These are phyloP conservation scores for Coemansia erecta DNA, from an alignment of 192 early-diverging fungal genomes.

Conservation along the genomic window DNA sequence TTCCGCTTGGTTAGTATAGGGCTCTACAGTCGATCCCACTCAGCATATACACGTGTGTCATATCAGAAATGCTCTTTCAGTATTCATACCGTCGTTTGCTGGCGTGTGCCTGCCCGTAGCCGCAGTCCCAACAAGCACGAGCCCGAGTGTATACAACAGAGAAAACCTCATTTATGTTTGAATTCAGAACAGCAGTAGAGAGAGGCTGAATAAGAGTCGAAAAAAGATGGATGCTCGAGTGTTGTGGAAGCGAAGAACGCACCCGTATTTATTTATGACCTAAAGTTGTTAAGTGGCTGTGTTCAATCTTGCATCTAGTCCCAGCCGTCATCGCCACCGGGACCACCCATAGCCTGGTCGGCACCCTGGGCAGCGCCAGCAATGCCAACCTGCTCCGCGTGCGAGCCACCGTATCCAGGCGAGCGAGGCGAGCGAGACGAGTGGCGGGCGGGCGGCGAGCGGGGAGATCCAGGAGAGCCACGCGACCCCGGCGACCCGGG, in stretches of 20 bases:
- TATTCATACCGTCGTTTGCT: slow-evolving; percentile 12
- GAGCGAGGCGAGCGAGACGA: slow-evolving; percentile 42
- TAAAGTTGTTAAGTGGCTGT: no score
- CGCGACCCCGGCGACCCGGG: slow-evolving; percentile 26
- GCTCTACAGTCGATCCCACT: no score
- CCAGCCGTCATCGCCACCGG: slow-evolving; percentile 30
- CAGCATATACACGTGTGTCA: no score
- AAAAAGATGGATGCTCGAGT: background rate
- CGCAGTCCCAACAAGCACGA: background rate
- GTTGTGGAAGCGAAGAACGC: no score
- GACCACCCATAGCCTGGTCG: slow-evolving; percentile 11
- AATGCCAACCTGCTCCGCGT: no score
- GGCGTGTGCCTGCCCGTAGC: slow-evolving; percentile 14
- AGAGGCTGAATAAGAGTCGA: slow-evolving; percentile 5
- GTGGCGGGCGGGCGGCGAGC: slow-evolving; percentile 49
- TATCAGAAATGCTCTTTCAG: no score
- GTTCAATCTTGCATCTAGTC: slow-evolving; percentile 3
- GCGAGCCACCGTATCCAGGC: background rate
- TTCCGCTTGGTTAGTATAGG: background rate
- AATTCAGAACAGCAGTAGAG: background rate
- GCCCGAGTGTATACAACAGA: background rate
- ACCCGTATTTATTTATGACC: no score
- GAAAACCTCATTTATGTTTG: slow-evolving; percentile 6
- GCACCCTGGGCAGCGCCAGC: slow-evolving; percentile 17
- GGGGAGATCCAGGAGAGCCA: slow-evolving; percentile 36